A percentile compares a stretch with the other conserved stretches of the same genome.
Conservation (phyloP, 352 stramenopile species). For the Pythium monospermum region DNA sequence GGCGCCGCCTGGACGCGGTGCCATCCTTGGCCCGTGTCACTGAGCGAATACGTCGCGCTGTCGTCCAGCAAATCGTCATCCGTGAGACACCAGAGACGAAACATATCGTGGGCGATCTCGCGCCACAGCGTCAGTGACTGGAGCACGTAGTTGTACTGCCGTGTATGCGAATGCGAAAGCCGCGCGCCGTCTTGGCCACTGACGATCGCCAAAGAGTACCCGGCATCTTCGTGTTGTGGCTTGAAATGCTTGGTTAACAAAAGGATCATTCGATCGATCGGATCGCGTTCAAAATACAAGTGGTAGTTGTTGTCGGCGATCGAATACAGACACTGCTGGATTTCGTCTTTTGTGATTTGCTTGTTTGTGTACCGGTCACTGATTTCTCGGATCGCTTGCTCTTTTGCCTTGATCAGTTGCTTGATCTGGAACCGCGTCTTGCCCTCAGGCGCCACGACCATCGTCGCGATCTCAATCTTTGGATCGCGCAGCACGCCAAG, state of each 20-base stretch:
- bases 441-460: slow-evolving; percentile 90
- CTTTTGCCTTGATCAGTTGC: slow-evolving; percentile 91
- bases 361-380: slow-evolving; percentile 64
- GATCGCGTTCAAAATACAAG: slow-evolving; percentile 95
- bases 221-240: slow-evolving; percentile 47
- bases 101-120: slow-evolving; percentile 96
- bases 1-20: slow-evolving; percentile 93
- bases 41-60: slow-evolving; percentile 80
- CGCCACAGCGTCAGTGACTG: slow-evolving; percentile 96
- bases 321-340: slow-evolving; percentile 94
- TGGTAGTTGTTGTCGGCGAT: slow-evolving; percentile 97
- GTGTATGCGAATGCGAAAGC: slow-evolving; percentile 92
- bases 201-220: slow-evolving; percentile 90
- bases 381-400: slow-evolving; percentile 86
- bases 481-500: slow-evolving; percentile 80
- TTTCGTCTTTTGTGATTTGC: slow-evolving; percentile 65
- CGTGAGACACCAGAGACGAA: slow-evolving; percentile 93
- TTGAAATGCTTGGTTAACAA: slow-evolving; percentile 87
- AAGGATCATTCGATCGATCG: slow-evolving; percentile 94
- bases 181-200: slow-evolving; percentile 90
- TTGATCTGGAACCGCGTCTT: slow-evolving; percentile 90
- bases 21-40: slow-evolving; percentile 94
- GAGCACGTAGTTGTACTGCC: slow-evolving; percentile 95
- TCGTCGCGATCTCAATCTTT: slow-evolving; percentile 91
- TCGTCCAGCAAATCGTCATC: slow-evolving; percentile 91